Conservation (phyloP, 2,329 filamentous ascomycete genomes). For the Mycogone perniciosa region DNA sequence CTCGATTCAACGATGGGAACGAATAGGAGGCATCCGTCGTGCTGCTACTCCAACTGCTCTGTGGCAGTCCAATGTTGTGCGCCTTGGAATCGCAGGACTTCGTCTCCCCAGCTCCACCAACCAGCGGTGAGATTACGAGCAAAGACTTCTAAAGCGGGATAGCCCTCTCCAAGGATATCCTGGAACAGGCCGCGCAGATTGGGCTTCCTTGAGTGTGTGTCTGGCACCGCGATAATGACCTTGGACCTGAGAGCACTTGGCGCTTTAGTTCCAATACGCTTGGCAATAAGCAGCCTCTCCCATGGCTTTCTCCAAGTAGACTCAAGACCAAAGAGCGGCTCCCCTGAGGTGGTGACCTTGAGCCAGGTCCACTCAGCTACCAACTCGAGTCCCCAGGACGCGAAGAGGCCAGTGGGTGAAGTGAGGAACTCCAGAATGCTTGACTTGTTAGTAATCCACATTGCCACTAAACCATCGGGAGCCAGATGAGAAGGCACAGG, state of each 20-base stretch:
- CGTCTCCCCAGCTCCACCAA: constrained; percentile 75
- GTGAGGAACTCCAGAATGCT: constrained; percentile 50
- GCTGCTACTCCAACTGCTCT: not conserved
- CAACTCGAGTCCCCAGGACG: constrained; percentile 58
- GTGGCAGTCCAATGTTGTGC: constrained; percentile 40
- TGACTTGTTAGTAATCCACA: constrained; percentile 74
- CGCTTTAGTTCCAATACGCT: constrained; percentile 29
- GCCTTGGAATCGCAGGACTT: constrained; percentile 64
- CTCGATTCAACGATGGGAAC: not conserved
- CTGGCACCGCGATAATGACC: constrained; percentile 64
- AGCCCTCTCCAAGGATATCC: constrained; percentile 42
- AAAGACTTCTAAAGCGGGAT: constrained; percentile 66
- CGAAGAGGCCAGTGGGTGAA: constrained; percentile 51
- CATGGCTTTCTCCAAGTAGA: constrained; percentile 67
- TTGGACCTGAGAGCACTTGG: constrained; percentile 30
- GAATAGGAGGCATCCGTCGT: not conserved
- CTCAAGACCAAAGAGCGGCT: constrained; percentile 56
- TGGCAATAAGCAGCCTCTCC: constrained; percentile 63
- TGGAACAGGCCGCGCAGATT: constrained; percentile 58
- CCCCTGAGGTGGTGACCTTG: constrained; percentile 60
- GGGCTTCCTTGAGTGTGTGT: constrained; percentile 74
- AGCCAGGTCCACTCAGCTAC: constrained; percentile 73
- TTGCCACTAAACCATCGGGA: constrained; percentile 52
- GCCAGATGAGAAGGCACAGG: constrained; percentile 51
- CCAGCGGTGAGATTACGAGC: constrained; percentile 65